Evolutionary conservation across 306 rosid species (phyloP).

Genomic region (Gillenia trifoliata): DNA sequence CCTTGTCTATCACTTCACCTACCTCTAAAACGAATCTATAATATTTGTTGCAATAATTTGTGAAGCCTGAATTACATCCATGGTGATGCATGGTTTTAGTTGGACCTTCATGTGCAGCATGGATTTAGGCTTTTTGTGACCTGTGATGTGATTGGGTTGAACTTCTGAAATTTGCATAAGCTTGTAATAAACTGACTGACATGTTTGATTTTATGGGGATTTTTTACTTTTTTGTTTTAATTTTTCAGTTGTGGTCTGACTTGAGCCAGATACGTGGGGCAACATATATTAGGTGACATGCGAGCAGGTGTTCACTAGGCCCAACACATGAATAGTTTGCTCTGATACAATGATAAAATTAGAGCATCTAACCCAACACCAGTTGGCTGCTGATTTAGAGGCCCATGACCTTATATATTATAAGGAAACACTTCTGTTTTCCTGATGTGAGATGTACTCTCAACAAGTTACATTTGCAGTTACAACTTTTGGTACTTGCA

Average conservation of each 20-base stretch:
- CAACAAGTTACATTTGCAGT: neutral
- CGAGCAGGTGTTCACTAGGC: neutral
- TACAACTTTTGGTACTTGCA: neutral
- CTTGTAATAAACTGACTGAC: neutral
- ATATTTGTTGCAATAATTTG: neutral
- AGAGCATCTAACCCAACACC: neutral
- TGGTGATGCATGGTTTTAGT: neutral
- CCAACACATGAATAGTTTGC: neutral
- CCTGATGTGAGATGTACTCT: neutral
- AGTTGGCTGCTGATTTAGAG: neutral
- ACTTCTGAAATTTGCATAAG: neutral
- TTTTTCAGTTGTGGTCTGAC: neutral
- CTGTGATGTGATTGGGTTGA: neutral
- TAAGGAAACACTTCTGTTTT: neutral
- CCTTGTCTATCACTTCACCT: neutral
- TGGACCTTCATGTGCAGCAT: neutral
- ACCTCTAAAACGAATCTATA: neutral
- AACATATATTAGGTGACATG: neutral
- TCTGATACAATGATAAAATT: neutral
- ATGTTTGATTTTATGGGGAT: neutral
- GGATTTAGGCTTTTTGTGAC: neutral
- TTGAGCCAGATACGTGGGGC: neutral
- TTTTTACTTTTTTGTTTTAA: neutral
- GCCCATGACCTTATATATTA: neutral
- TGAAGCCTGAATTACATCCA: neutral